A percentile compares a stretch with the other conserved stretches of the same genome.
Conservation (phyloP, 768 basidiomycete genomes). For the Russula olivacea region DNA sequence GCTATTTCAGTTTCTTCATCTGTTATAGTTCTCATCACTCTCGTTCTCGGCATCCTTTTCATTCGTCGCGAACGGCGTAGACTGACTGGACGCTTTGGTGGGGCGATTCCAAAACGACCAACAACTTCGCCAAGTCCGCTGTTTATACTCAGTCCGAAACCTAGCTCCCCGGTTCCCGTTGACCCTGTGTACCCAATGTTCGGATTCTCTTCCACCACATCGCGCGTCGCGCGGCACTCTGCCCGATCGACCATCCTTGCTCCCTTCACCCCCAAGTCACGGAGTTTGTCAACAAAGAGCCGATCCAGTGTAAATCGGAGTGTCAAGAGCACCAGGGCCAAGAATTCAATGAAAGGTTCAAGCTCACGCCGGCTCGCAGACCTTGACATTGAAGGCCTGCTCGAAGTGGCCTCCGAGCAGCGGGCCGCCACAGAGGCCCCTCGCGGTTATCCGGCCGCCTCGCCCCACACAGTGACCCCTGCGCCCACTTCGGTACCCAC, state of each 20-base stretch:
- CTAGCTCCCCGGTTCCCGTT: background rate
- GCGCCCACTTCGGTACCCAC: background rate
- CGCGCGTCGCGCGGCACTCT: background rate
- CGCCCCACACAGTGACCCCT: background rate
- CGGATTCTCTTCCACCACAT: background rate
- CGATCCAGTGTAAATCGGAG: background rate
- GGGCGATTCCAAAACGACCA: background rate
- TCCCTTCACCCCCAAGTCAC: background rate
- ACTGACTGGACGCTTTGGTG: background rate
- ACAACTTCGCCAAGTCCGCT: background rate
- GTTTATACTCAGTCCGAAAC: background rate
- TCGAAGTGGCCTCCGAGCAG: slow-evolving; percentile 15
- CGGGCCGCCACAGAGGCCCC: slow-evolving; percentile 1
- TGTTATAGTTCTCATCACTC: background rate
- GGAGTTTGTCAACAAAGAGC: background rate
- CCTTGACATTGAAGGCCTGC: slow-evolving; percentile 24
- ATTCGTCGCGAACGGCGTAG: slow-evolving; percentile 14
- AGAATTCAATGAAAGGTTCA: background rate
- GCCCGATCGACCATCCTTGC: slow-evolving; percentile 10
- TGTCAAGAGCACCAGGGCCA: slow-evolving; percentile 1
- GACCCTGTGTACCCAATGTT: slow-evolving; percentile 14
- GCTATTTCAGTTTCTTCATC: slow-evolving; percentile 6
- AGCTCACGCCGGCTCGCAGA: slow-evolving; percentile 4
- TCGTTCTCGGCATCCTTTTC: slow-evolving; percentile 6
- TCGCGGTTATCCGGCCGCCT: background rate